Evolutionary conservation across 2,329 filamentous ascomycete species (phyloP).

Genomic region (Colletotrichum salicis): DNA sequence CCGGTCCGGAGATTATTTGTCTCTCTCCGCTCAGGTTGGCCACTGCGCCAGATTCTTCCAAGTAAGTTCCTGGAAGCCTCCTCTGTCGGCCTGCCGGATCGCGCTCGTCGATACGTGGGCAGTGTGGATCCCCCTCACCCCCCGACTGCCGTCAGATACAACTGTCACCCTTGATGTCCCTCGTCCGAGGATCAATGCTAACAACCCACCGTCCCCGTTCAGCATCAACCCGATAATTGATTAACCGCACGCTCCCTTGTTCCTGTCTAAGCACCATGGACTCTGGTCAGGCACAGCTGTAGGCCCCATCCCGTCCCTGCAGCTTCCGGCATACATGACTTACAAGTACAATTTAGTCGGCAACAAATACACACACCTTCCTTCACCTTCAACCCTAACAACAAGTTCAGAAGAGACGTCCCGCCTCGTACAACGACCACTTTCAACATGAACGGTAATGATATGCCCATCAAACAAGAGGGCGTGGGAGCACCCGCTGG

Average conservation of each 20-base stretch:
- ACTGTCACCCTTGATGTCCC: slow-evolving; percentile 43
- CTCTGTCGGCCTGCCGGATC: slow-evolving; percentile 47
- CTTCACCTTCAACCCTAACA: slow-evolving; percentile 60
- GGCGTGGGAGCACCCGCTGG: slow-evolving; percentile 56
- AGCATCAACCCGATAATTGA: slow-evolving; percentile 51
- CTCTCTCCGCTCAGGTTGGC: slow-evolving; percentile 39
- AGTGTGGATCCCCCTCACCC: slow-evolving; percentile 41
- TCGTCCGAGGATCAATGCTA: slow-evolving; percentile 50
- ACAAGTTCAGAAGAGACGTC: slow-evolving; percentile 58
- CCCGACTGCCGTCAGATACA: slow-evolving; percentile 39
- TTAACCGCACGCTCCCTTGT: slow-evolving; percentile 48
- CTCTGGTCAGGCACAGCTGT: slow-evolving; percentile 63
- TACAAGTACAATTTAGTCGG: slow-evolving; percentile 56
- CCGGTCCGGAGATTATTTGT: slow-evolving; percentile 44
- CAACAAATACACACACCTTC: slow-evolving; percentile 61
- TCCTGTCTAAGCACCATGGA: slow-evolving; percentile 57
- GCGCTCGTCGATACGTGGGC: slow-evolving; percentile 47
- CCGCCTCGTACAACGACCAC: slow-evolving; percentile 55
- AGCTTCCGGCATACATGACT: slow-evolving; percentile 38
- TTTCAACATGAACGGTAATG: slow-evolving; percentile 62
- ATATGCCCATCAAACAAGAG: slow-evolving; percentile 60
- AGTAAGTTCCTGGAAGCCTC: slow-evolving; percentile 52
- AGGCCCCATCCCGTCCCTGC: slow-evolving; percentile 46
- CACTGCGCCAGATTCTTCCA: slow-evolving; percentile 49
- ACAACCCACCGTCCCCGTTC: slow-evolving; percentile 44